Evolutionary conservation across 2,329 filamentous ascomycete genomes (phyloP), one percentile per base, ranked within the genome.

Genomic region (Biscogniauxia marginata): DNA sequence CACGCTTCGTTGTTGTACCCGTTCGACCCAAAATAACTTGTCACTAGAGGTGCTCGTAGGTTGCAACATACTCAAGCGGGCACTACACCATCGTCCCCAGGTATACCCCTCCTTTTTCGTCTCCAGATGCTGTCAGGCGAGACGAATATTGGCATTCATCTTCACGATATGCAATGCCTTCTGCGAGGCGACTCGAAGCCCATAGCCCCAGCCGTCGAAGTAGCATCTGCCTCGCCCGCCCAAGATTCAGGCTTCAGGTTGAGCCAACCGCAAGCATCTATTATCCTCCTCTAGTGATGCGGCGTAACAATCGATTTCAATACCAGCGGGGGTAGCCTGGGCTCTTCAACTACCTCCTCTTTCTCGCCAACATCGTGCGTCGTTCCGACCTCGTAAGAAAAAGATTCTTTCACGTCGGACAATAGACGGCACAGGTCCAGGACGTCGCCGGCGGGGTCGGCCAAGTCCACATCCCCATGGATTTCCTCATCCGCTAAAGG

Each of bases 311-410:
- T 71, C 13, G 63, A 62, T 54, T 70, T 71, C 49, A 70, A 53
- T 7, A 68, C 64, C n/a, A 71, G 53, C 7, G 64, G 64, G 8
- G 69, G 69, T 30, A 66, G 51, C 52, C 53, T 50, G 2, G 63
- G 60, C 20, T 64, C 58, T 25, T 65, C 66, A 46, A 51, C 51
- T n/a, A 58, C 56, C n/a, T 64, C 55, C 11, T 62, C 56, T 6
- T 62, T 60, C 9, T 62, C 62, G 25, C 59, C 59, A n/a, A 65
- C 52, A 19, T 65, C 66, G 43, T 67, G 63, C 49, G 57, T 60
- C 7, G 63, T 64, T 3, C 66, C 63, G 20, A 65, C 63, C 56
- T 71, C 69, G 59, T 68, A 70, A 21, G 64, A 60, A 57, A 70
- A 71, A 1, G 69, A 66, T 46, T 64, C 59, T 58, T 69, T 69